phyloP scores from a whole-genome alignment of 768 basidiomycete species.

The Kondoa subrosea region DNA sequence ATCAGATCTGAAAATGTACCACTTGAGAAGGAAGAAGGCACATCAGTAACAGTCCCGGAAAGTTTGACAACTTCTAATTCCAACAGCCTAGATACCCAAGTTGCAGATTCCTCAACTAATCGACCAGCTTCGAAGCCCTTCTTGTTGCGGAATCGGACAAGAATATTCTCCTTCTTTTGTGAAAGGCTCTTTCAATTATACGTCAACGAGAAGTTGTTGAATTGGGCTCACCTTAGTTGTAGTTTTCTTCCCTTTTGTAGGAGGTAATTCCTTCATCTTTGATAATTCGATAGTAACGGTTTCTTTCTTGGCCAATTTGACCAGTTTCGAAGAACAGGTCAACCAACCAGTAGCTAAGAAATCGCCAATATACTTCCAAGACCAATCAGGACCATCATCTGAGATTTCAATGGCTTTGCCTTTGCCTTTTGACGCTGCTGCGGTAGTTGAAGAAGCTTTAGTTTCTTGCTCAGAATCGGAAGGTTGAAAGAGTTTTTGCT shows the following conservation, averaged over 20 bases:
- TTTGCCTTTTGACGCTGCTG: neutral
- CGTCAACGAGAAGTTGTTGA: neutral
- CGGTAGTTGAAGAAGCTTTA: neutral
- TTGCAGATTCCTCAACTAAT: neutral
- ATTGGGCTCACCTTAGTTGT: neutral
- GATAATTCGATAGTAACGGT: neutral
- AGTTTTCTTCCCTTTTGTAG: neutral
- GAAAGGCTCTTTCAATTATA: neutral
- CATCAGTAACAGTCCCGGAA: neutral
- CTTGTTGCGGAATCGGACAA: constrained; percentile 4
- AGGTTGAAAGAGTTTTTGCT: neutral
- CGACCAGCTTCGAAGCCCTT: constrained; percentile 9
- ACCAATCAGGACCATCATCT: neutral
- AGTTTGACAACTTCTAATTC: neutral
- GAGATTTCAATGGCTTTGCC: neutral
- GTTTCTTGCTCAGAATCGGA: neutral
- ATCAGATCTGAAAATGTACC: neutral
- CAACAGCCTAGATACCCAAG: constrained; percentile 5
- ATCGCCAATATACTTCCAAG: neutral
- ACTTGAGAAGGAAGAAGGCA: neutral
- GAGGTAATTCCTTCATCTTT: neutral
- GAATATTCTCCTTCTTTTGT: constrained; percentile 4
- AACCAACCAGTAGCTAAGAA: constrained; percentile 1
- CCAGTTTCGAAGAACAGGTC: neutral
- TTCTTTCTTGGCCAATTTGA: neutral